Evolutionary conservation across 2,329 filamentous ascomycete species (phyloP).

Genomic region (Talaromyces sp.): DNA sequence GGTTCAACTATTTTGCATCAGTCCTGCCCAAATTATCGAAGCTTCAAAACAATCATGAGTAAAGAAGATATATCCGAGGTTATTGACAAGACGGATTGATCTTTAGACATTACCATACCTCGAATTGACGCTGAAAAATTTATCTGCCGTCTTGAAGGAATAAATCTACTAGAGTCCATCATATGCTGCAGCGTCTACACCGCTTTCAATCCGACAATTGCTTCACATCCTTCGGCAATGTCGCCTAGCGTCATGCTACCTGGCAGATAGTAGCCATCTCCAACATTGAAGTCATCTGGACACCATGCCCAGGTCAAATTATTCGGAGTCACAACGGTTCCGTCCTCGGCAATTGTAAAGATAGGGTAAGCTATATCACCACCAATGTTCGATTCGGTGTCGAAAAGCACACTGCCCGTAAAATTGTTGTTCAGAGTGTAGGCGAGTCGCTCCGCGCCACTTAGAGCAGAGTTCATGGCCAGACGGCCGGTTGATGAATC

Average conservation of each 20-base stretch:
- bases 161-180: not conserved
- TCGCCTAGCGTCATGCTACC: slow-evolving; percentile 13
- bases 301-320: slow-evolving; percentile 28
- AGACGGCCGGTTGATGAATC: not conserved
- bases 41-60: too few relatives aligned
- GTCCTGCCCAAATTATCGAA: not conserved
- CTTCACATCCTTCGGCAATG: slow-evolving; percentile 5
- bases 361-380: not conserved
- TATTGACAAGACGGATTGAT: too few relatives aligned
- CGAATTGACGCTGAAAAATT: not conserved
- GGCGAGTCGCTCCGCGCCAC: not conserved
- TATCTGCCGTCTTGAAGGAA: not conserved
- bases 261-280: slow-evolving; percentile 14
- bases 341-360: not conserved
- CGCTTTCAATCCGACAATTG: not conserved
- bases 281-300: slow-evolving; percentile 10
- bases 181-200: not conserved
- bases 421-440: not conserved
- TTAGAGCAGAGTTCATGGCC: not conserved
- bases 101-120: not conserved
- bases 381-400: not conserved
- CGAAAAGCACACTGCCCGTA: not conserved
- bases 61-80: too few relatives aligned
- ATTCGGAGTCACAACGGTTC: not conserved
- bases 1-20: not conserved